phyloP scores from a whole-genome alignment of 805 yeast genomes.

The Hanseniaspora hatyaiensis region DNA sequence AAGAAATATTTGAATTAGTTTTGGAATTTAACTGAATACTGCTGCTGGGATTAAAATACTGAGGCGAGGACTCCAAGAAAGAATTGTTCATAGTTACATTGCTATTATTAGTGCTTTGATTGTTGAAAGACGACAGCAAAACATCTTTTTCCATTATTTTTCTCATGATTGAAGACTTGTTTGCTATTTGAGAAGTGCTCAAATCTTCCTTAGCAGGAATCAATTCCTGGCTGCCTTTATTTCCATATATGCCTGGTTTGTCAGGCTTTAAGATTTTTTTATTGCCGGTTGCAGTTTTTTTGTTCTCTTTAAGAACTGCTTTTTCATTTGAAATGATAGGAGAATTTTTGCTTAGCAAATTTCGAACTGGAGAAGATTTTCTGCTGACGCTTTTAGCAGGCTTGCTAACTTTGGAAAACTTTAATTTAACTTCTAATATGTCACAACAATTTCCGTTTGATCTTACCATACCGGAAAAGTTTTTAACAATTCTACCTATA shows the following conservation, averaged over 20 bases:
- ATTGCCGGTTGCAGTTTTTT: neutral
- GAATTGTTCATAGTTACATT: neutral
- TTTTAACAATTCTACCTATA: constrained; percentile 30
- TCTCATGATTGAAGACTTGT: constrained; percentile 13
- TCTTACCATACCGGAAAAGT: constrained; percentile 27
- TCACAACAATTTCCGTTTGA: constrained; percentile 20
- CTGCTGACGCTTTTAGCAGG: neutral
- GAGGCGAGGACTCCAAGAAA: neutral
- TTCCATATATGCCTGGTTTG: no score
- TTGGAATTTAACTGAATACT: neutral
- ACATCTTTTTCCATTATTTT: constrained; percentile 15
- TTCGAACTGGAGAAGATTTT: constrained; percentile 4
- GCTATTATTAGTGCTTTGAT: neutral
- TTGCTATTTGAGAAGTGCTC: neutral
- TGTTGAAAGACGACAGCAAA: neutral
- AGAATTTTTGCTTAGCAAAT: constrained; percentile 4
- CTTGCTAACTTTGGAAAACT: constrained; percentile 25
- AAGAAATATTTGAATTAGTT: neutral
- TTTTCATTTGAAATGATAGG: neutral
- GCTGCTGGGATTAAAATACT: neutral
- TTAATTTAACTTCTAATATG: constrained; percentile 28
- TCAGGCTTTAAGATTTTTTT: no score
- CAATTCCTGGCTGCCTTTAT: neutral
- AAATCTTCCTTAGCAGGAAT: neutral
- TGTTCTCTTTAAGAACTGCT: neutral